Conservation (phyloP, 306 rosid genomes). For the Rosa chinensis region DNA sequence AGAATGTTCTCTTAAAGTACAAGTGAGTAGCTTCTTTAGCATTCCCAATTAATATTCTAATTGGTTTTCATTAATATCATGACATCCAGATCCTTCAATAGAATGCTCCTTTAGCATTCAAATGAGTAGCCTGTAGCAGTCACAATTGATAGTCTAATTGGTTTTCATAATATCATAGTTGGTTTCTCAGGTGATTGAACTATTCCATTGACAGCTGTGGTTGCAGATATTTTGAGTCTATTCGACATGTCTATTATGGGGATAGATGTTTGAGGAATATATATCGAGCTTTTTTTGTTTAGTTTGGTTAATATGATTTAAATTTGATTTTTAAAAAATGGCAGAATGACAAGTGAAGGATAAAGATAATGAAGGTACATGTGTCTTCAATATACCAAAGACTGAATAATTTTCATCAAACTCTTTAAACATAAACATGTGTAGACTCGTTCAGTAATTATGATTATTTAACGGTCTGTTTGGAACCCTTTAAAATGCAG, state of each 20-base stretch:
- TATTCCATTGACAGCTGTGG: not conserved
- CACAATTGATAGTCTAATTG: not conserved
- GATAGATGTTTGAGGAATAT: not conserved
- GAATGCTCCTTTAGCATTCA: not conserved
- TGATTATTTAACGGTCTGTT: not conserved
- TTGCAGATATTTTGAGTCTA: not conserved
- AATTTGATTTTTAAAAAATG: not conserved
- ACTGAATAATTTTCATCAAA: not conserved
- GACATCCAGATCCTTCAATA: not conserved
- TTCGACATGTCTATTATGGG: not conserved
- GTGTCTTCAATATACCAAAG: not conserved
- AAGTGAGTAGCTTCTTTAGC: conserved; percentile 59
- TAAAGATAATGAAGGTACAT: not conserved
- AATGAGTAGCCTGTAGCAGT: not conserved
- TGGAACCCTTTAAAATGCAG: not conserved
- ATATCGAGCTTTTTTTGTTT: not conserved
- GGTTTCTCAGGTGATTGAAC: not conserved
- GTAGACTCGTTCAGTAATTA: not conserved
- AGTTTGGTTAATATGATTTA: not conserved
- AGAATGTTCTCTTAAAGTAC: conserved; percentile 91
- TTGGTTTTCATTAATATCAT: not conserved
- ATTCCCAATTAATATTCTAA: not conserved
- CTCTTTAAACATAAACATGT: not conserved
- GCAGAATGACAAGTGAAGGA: not conserved
- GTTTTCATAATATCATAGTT: not conserved